Percentiles rank a stretch among this genome's conserved stretches.
Evolutionary conservation across 495 filamentous ascomycete genomes (phyloP).

Genomic region (Trichoderma orchidacearum): DNA sequence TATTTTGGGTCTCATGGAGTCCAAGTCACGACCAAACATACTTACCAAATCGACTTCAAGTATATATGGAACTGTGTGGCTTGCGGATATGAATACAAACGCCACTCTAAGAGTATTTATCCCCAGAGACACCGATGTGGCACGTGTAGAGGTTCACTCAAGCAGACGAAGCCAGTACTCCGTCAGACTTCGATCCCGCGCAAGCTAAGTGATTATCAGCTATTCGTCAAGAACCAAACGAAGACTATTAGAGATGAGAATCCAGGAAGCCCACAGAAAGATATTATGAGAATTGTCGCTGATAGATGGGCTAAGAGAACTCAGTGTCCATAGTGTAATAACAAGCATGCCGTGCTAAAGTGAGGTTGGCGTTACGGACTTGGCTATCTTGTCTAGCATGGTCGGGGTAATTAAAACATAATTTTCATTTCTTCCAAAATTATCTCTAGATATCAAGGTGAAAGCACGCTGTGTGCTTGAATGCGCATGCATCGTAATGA

Average conservation of each 20-base stretch:
- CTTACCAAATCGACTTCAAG: conserved; percentile 78
- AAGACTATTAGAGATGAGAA: conserved; percentile 37
- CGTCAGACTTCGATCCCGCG: conserved; percentile 19
- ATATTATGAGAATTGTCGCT: conserved; percentile 48
- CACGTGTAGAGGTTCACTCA: conserved; percentile 46
- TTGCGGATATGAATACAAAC: conserved; percentile 54
- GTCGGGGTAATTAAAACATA: too few relatives aligned
- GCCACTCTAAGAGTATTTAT: conserved; percentile 77
- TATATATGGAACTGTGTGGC: conserved; percentile 71
- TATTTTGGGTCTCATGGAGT: conserved; percentile 39
- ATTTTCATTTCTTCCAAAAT: too few relatives aligned
- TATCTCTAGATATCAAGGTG: too few relatives aligned
- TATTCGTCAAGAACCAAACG: conserved; percentile 56
- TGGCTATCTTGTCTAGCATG: too few relatives aligned
- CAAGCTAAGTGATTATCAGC: conserved; percentile 43
- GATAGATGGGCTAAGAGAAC: conserved; percentile 25
- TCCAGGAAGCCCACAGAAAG: conserved; percentile 40
- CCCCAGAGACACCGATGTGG: conserved; percentile 52
- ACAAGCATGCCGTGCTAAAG: too few relatives aligned
- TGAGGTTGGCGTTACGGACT: too few relatives aligned
- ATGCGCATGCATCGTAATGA: too few relatives aligned
- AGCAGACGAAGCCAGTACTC: conserved; percentile 71
- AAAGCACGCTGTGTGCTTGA: too few relatives aligned
- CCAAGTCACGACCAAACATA: conserved; percentile 73
- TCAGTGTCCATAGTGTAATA: too few relatives aligned